These are phyloP conservation scores for Aspergillus ochraceoroseus DNA, from an alignment of 2,329 filamentous ascomycete genomes.

Conservation along the genomic window DNA sequence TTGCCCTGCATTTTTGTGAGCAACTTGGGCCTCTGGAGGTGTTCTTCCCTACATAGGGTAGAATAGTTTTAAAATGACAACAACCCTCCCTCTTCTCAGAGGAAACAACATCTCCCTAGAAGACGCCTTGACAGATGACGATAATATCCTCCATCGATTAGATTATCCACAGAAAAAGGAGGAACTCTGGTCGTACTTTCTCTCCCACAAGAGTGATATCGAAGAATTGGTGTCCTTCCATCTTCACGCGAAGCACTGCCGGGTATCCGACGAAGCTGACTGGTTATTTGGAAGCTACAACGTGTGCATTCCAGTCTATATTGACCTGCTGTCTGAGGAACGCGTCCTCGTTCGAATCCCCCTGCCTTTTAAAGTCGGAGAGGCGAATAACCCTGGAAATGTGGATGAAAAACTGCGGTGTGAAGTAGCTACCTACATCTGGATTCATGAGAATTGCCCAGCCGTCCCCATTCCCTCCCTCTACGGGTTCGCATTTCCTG, in stretches of 20 bases:
- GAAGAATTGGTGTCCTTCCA: slow-evolving; percentile 17
- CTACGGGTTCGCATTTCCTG: slow-evolving; percentile 32
- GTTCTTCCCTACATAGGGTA: too few relatives aligned
- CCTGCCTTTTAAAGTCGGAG: slow-evolving; percentile 35
- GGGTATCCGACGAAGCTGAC: slow-evolving; percentile 11
- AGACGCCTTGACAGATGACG: slow-evolving; percentile 14
- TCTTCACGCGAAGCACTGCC: slow-evolving; percentile 13
- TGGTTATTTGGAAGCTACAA: slow-evolving; percentile 26
- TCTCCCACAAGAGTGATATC: slow-evolving; percentile 9
- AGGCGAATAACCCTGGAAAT: slow-evolving; percentile 38
- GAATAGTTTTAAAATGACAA: neutral
- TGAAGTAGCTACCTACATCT: slow-evolving; percentile 43
- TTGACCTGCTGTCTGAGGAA: slow-evolving; percentile 20
- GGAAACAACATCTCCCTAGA: slow-evolving; percentile 12
- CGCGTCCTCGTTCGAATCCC: slow-evolving; percentile 26
- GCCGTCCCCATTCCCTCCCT: slow-evolving; percentile 36
- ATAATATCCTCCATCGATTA: slow-evolving; percentile 21
- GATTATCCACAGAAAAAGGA: slow-evolving; percentile 17
- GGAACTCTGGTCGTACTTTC: slow-evolving; percentile 14
- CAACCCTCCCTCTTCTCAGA: slow-evolving; percentile 12
- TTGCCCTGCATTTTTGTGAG: too few relatives aligned
- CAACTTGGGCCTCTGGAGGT: too few relatives aligned
- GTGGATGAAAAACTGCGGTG: slow-evolving; percentile 44
- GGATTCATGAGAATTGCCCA: slow-evolving; percentile 39
- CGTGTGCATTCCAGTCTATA: slow-evolving; percentile 25